Evolutionary conservation across 2,329 filamentous ascomycete genomes (phyloP).

Genomic region (Plenodomus biglobosus): DNA sequence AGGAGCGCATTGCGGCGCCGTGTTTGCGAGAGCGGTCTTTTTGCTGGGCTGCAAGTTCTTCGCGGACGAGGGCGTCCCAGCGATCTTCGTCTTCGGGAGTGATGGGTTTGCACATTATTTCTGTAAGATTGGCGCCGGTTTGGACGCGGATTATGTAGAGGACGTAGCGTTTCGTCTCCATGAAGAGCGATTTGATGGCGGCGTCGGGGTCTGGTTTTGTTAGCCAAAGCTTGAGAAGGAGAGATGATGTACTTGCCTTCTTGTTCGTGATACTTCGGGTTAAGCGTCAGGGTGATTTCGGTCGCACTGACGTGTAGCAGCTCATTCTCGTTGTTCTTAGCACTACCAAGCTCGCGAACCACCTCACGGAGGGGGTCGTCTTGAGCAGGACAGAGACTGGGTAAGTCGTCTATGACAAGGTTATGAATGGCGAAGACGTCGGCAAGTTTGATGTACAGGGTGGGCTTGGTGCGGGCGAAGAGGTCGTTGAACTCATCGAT

Average conservation of each 20-base stretch:
- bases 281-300: slow-evolving; percentile 88
- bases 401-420: slow-evolving; percentile 77
- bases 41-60: slow-evolving; percentile 65
- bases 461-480: slow-evolving; percentile 94
- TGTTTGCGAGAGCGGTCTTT: slow-evolving; percentile 55
- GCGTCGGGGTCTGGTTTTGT: slow-evolving; percentile 75
- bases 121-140: slow-evolving; percentile 85
- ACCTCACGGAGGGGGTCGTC: slow-evolving; percentile 91
- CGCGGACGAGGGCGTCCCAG: slow-evolving; percentile 78
- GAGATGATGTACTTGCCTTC: slow-evolving; percentile 56
- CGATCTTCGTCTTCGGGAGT: slow-evolving; percentile 82
- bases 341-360: slow-evolving; percentile 89
- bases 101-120: slow-evolving; percentile 91
- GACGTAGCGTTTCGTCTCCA: slow-evolving; percentile 97
- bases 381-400: slow-evolving; percentile 72
- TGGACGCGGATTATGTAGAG: slow-evolving; percentile 98
- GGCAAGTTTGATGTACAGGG: slow-evolving; percentile 98
- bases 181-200: slow-evolving; percentile 87
- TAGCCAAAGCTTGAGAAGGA: slow-evolving; percentile 15
- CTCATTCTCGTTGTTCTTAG: slow-evolving; percentile 94
- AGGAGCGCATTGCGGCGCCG: slow-evolving; percentile 61
- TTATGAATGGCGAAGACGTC: slow-evolving; percentile 97
- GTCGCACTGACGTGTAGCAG: slow-evolving; percentile 82
- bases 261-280: slow-evolving; percentile 83
- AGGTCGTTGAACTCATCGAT: slow-evolving; percentile 99